phyloP scores from a whole-genome alignment of 176 grass and related monocot species.

The Olyra latifolia region DNA sequence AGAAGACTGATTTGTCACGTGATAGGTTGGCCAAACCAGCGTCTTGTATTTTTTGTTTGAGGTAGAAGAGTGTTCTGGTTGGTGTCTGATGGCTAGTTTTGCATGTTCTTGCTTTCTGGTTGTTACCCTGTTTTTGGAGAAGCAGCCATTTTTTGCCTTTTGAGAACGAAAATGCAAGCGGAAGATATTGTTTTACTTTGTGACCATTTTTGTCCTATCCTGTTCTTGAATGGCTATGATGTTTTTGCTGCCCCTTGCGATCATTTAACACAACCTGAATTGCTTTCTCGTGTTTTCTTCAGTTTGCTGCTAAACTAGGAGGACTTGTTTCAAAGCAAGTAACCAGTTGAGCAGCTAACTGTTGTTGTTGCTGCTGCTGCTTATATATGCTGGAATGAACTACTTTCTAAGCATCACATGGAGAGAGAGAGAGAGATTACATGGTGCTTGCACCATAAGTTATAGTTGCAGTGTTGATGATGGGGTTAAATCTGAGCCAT shows the following conservation, averaged over 20 bases:
- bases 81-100: neutral
- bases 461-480: neutral
- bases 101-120: neutral
- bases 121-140: neutral
- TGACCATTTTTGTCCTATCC: neutral
- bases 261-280: neutral
- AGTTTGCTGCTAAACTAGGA: conserved; percentile 26
- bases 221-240: conserved; percentile 15
- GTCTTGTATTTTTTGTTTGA: neutral
- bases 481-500: conserved; percentile 3
- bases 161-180: neutral
- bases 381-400: neutral
- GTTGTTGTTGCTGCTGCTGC: neutral
- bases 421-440: neutral
- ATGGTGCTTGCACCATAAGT: neutral
- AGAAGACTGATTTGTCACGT: neutral
- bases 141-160: neutral
- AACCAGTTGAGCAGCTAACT: neutral
- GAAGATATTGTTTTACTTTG: neutral
- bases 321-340: neutral
- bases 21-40: neutral
- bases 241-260: conserved; percentile 2
- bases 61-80: neutral
- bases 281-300: neutral
- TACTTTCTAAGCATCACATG: neutral